Base-by-base conservation (phyloP, 2,329 filamentous ascomycete genomes). In the Xylaria sp. region DNA sequence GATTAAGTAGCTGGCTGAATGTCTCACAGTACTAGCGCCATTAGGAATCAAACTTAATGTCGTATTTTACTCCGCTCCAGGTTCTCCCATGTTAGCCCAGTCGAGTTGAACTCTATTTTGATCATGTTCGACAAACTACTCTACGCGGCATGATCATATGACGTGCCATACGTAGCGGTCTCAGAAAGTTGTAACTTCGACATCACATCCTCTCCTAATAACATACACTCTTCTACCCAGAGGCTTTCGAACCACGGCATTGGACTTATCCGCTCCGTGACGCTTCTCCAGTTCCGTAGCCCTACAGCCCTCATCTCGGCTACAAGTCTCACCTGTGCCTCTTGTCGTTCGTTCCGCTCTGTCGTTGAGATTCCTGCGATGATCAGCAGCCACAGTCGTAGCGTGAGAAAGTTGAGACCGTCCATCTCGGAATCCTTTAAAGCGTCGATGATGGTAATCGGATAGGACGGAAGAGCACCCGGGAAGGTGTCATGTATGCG, bases 151-250 rank as follows among this genome's bases (percentile, higher is more conserved):
- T 59, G 27, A 59, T 58, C 29, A 31, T 63, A 58, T 59, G 38
- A 55, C 49, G 63, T 63, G 59, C 54, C 59, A 47, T 22, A 66
- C 47, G 47, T 63, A 63, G 38, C 17, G 22, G 55, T 56, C 55
- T 67, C 65, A 20, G 65, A 63, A 60, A 60, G 60, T 25, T 45
- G 47, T 54, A 68, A 53, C 49, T 57, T 61, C 33, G 59, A 66
- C 63, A 66, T 63, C 33, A 68, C 66, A 51, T 66, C 58, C 59
- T 63, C 63, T 61, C 66, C 66, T 57, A 68, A 53, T 59, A 57
- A 60, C 58, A 49, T 60, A 63, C 33, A 63, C 54, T 68, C 66
- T 60, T 66, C 66, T 66, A 66, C 63, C 66, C 66, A 68, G 55
- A 68, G 47, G 22, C 49, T 42, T 57, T 53, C 51, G 44, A 68